Conservation (phyloP, 371 early-diverging fungal species). For the Rhizopus delemar region DNA sequence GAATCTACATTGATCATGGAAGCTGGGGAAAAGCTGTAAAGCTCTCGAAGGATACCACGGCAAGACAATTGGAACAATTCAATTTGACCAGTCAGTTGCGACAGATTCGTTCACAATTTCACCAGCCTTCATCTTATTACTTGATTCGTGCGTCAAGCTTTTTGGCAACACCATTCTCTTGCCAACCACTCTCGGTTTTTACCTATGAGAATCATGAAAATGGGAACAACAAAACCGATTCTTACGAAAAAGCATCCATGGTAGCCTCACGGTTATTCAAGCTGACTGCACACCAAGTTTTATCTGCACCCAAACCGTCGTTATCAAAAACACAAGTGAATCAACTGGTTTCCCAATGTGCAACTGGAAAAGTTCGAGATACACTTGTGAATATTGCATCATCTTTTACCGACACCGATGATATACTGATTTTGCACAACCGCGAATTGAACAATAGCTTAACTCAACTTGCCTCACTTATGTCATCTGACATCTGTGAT, state of each 20-base stretch:
- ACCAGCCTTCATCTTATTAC: conserved; percentile 20
- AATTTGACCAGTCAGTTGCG: conserved; percentile 17
- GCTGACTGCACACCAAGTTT: conserved; percentile 15
- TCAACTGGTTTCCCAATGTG: conserved; percentile 9
- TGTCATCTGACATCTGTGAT: conserved; percentile 19
- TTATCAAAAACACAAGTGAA: conserved; percentile 16
- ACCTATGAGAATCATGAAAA: conserved; percentile 13
- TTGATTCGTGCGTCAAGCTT: conserved; percentile 19
- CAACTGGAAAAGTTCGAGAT: conserved; percentile 12
- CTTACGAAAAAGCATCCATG: conserved; percentile 19
- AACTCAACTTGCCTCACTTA: conserved; percentile 15
- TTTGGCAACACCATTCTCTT: conserved; percentile 19
- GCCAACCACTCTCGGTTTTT: conserved; percentile 18
- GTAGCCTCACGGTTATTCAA: conserved; percentile 19
- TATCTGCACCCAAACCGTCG: conserved; percentile 14
- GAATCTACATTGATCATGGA: conserved; percentile 10
- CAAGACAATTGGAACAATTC: conserved; percentile 17
- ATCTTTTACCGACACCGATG: conserved; percentile 4
- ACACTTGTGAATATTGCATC: conserved; percentile 6
- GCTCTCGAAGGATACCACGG: conserved; percentile 9
- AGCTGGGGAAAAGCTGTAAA: conserved; percentile 14
- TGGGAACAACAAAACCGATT: conserved; percentile 15
- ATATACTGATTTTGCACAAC: conserved; percentile 13
- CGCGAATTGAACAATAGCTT: conserved; percentile 10
- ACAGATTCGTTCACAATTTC: conserved; percentile 22